phyloP scores from a whole-genome alignment of 495 filamentous ascomycete species.

The Cudoniella acicularis region DNA sequence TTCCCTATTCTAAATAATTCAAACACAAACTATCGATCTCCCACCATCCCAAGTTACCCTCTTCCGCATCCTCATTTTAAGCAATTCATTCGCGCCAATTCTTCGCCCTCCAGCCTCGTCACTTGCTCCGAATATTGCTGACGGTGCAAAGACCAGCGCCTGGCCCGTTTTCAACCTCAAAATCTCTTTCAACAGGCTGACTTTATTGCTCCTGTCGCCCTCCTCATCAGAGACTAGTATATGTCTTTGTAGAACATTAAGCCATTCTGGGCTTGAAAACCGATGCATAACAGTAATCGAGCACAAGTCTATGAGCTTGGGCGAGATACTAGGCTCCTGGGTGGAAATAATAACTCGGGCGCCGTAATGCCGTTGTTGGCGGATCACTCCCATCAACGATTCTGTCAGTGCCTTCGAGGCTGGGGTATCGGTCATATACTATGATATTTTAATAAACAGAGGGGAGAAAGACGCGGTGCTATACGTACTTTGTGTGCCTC shows the following conservation, averaged over 20 bases:
- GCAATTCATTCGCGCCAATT: too few species aligned
- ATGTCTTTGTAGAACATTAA: conserved; percentile 5
- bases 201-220: background rate
- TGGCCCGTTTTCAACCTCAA: background rate
- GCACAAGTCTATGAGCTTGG: conserved; percentile 63
- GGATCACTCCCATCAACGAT: conserved; percentile 57
- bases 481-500: conserved; percentile 32
- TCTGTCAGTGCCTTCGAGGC: conserved; percentile 55
- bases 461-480: conserved; percentile 18
- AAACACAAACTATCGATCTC: too few species aligned
- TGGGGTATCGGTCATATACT: conserved; percentile 46
- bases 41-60: too few species aligned
- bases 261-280: conserved; percentile 50
- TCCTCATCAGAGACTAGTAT: background rate
- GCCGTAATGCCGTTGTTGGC: conserved; percentile 66
- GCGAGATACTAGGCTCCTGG: conserved; percentile 73
- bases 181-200: background rate
- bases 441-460: background rate
- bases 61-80: too few species aligned
- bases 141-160: background rate
- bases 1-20: too few species aligned
- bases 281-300: conserved; percentile 69
- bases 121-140: background rate
- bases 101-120: background rate
- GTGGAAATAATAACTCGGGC: conserved; percentile 67